Percentiles rank a stretch among this genome's conserved stretches.
These are phyloP conservation scores for Metarhizium sp. DNA, from an alignment of 2,329 filamentous ascomycete species.

Conservation along the genomic window DNA sequence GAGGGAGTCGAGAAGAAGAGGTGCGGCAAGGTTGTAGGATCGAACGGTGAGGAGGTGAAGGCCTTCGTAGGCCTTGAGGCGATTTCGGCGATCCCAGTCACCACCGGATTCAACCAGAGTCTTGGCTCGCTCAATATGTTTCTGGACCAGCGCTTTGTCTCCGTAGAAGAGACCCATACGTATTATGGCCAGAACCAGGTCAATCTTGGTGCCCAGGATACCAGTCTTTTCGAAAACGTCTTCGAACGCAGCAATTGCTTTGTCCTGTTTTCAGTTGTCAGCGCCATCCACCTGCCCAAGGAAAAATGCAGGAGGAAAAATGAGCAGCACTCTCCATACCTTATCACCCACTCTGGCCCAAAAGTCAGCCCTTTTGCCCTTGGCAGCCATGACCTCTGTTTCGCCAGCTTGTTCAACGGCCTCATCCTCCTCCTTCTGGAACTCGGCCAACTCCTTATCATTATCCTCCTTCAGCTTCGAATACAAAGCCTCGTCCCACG, in stretches of 20 bases:
- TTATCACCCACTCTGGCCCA: conserved; percentile 95
- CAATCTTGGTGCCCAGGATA: conserved; percentile 93
- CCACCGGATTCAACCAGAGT: conserved; percentile 87
- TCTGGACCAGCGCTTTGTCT: conserved; percentile 86
- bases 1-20: conserved; percentile 88
- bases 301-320: not conserved
- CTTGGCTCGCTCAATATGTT: conserved; percentile 83
- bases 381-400: conserved; percentile 85
- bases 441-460: conserved; percentile 63
- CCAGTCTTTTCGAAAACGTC: conserved; percentile 94
- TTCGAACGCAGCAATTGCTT: conserved; percentile 87
- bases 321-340: conserved; percentile 36
- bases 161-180: conserved; percentile 93
- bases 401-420: conserved; percentile 94
- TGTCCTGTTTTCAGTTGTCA: conserved; percentile 52
- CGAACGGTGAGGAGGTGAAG: conserved; percentile 87
- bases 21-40: conserved; percentile 81
- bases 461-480: conserved; percentile 68
- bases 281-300: not conserved
- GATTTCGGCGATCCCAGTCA: conserved; percentile 97
- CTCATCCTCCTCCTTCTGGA: conserved; percentile 85
- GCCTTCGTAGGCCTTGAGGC: conserved; percentile 96
- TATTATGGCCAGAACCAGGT: conserved; percentile 92
- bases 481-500: conserved; percentile 89
- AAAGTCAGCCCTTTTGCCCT: conserved; percentile 92